Conservation (phyloP, 306 rosid genomes). For the Quercus wislizeni region DNA sequence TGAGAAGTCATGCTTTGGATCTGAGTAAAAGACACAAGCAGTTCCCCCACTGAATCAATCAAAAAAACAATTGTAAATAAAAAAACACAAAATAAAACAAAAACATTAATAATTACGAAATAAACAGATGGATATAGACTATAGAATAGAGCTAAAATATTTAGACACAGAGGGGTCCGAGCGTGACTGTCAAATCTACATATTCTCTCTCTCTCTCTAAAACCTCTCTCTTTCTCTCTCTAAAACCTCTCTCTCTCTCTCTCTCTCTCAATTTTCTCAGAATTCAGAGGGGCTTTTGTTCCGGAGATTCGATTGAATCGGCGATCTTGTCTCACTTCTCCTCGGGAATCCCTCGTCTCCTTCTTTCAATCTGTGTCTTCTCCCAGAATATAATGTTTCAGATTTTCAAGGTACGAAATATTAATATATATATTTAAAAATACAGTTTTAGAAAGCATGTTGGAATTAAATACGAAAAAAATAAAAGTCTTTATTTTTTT, state of each 20-base stretch:
- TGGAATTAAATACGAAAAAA: constrained; percentile 9
- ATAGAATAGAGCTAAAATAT: constrained; percentile 34
- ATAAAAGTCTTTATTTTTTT: not conserved
- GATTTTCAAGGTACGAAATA: constrained; percentile 77
- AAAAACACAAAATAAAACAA: not conserved
- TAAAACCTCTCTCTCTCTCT: not conserved
- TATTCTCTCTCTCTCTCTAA: constrained; percentile 52
- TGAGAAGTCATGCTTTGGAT: constrained; percentile 12
- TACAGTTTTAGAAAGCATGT: not conserved
- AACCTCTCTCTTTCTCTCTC: constrained; percentile 32
- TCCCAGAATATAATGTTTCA: constrained; percentile 63
- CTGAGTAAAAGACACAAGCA: constrained; percentile 27
- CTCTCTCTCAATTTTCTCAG: constrained; percentile 14
- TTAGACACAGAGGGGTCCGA: constrained; percentile 54
- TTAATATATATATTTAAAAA: not conserved
- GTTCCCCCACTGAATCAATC: constrained; percentile 30
- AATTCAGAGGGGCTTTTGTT: constrained; percentile 48
- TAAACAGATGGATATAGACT: constrained; percentile 40
- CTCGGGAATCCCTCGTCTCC: constrained; percentile 57
- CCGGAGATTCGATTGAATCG: constrained; percentile 75
- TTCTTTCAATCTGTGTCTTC: constrained; percentile 49
- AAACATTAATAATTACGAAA: not conserved
- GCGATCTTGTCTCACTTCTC: constrained; percentile 54
- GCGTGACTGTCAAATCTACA: constrained; percentile 97
- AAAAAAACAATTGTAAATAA: not conserved